A percentile compares a stretch with the other conserved stretches of the same genome.
Evolutionary conservation across 805 yeast species (phyloP).

Genomic region (Cyberlindnera samutprakarnensis): DNA sequence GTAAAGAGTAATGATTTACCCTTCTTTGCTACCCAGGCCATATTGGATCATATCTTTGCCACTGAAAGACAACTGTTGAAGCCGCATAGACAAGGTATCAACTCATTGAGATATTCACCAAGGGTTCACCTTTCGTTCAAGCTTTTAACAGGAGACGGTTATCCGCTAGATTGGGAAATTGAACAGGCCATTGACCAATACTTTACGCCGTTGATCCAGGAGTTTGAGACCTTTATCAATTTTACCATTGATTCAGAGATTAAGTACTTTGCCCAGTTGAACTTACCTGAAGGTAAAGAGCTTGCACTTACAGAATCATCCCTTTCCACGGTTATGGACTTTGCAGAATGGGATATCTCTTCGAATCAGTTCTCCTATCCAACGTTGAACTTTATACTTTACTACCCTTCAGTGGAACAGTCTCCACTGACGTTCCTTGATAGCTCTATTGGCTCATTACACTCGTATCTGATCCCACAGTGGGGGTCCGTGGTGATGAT

Average conservation of each 20-base stretch:
- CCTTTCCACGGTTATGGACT: conserved; percentile 74
- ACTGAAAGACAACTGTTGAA: conserved; percentile 30
- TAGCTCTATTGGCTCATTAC: conserved; percentile 14
- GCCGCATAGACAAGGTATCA: conserved; percentile 16
- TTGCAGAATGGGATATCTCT: conserved; percentile 75
- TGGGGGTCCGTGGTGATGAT: conserved; percentile 66
- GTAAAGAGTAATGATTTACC: conserved; percentile 57
- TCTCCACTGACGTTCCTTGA: conserved; percentile 26
- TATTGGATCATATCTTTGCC: conserved; percentile 37
- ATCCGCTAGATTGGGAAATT: conserved; percentile 68
- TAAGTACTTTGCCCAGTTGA: conserved; percentile 46
- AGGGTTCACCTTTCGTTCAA: conserved; percentile 71
- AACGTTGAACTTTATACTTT: conserved; percentile 62
- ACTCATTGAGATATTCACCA: conserved; percentile 39
- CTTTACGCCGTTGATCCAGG: conserved; percentile 48
- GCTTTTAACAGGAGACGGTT: conserved; percentile 62
- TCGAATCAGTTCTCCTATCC: conserved; percentile 52
- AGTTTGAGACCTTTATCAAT: conserved; percentile 50
- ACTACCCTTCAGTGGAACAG: conserved; percentile 45
- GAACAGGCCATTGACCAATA: conserved; percentile 39
- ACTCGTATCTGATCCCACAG: conserved; percentile 65
- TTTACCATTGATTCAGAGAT: conserved; percentile 76
- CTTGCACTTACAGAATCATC: conserved; percentile 39
- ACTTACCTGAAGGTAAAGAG: conserved; percentile 18
- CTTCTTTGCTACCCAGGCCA: conserved; percentile 46